These are phyloP conservation scores for Iberis amara DNA, from an alignment of 441 rosid species.

Conservation along the genomic window DNA sequence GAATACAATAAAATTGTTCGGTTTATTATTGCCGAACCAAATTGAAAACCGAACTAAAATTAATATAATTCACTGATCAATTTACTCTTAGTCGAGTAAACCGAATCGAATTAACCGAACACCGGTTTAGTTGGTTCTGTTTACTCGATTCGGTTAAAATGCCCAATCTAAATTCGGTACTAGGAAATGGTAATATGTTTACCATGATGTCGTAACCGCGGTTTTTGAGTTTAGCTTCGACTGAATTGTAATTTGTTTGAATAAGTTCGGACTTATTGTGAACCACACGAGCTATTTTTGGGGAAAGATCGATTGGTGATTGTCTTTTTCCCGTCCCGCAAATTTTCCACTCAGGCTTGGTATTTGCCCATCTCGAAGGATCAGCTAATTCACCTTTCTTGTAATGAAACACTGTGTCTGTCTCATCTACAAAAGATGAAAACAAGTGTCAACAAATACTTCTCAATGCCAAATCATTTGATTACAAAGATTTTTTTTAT, in stretches of 20 bases:
- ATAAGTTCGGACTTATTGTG: constrained; percentile 26
- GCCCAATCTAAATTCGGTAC: too few relatives aligned
- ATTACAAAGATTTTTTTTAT: too few relatives aligned
- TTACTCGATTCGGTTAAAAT: too few relatives aligned
- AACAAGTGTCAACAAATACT: background rate
- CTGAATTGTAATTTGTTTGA: constrained; percentile 26
- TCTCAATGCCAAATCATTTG: background rate
- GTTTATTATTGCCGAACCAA: too few relatives aligned
- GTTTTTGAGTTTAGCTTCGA: constrained; percentile 23
- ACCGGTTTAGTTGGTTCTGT: too few relatives aligned
- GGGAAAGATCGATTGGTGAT: constrained; percentile 30
- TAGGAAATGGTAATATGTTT: background rate
- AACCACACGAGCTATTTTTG: constrained; percentile 14
- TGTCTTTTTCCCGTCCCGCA: constrained; percentile 29
- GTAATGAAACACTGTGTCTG: constrained; percentile 28
- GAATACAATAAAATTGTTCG: too few relatives aligned
- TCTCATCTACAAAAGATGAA: constrained; percentile 9
- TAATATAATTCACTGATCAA: too few relatives aligned
- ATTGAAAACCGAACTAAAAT: too few relatives aligned
- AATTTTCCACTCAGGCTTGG: constrained; percentile 17
- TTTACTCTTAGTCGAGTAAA: too few relatives aligned
- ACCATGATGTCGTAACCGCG: constrained; percentile 32
- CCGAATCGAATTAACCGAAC: too few relatives aligned
- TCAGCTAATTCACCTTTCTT: constrained; percentile 12
- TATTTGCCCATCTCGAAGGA: constrained; percentile 25